Percentiles rank a stretch among this genome's conserved stretches.
Conservation (phyloP, 768 basidiomycete species). For the Podaxis sp. region DNA sequence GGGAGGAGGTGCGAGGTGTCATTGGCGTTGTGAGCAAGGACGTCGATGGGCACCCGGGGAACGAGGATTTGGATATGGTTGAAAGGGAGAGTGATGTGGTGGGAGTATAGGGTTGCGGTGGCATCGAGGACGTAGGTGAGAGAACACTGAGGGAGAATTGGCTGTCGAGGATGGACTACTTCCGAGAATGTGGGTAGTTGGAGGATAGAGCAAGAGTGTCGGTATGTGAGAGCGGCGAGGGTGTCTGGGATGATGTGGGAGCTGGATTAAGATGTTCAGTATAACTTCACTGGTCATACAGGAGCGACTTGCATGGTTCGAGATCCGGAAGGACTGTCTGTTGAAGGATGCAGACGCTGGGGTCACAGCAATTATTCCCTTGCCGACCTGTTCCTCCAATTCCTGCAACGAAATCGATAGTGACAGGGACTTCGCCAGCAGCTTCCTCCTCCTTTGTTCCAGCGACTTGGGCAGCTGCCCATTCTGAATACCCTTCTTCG, state of each 20-base stretch:
- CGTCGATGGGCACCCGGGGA: conserved; percentile 38
- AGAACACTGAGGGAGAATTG: conserved; percentile 34
- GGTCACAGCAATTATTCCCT: conserved; percentile 21
- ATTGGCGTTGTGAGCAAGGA: conserved; percentile 35
- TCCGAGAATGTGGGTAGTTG: conserved; percentile 77
- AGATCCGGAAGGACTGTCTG: conserved; percentile 27
- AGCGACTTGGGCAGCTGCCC: conserved; percentile 46
- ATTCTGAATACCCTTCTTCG: conserved; percentile 23
- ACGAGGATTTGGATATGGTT: conserved; percentile 15
- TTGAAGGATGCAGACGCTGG: conserved; percentile 31
- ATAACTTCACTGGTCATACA: conserved; percentile 10
- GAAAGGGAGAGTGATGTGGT: conserved; percentile 32
- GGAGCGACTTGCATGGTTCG: conserved; percentile 21
- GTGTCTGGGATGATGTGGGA: conserved; percentile 34
- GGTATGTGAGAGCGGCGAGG: conserved; percentile 52
- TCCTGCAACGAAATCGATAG: conserved; percentile 59
- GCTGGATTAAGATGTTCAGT: conserved; percentile 20
- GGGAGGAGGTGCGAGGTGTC: conserved; percentile 31
- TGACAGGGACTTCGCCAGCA: conserved; percentile 64
- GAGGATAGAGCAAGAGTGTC: conserved; percentile 51
- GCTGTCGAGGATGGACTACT: conserved; percentile 65
- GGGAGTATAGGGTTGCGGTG: conserved; percentile 32
- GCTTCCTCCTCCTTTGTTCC: conserved; percentile 52
- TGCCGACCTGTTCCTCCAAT: conserved; percentile 34
- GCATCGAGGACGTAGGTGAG: conserved; percentile 29